Evolutionary conservation across 2,329 filamentous ascomycete genomes (phyloP), one percentile per base, ranked within the genome.

Genomic region (Ceratocystiopsis brevicomis): DNA sequence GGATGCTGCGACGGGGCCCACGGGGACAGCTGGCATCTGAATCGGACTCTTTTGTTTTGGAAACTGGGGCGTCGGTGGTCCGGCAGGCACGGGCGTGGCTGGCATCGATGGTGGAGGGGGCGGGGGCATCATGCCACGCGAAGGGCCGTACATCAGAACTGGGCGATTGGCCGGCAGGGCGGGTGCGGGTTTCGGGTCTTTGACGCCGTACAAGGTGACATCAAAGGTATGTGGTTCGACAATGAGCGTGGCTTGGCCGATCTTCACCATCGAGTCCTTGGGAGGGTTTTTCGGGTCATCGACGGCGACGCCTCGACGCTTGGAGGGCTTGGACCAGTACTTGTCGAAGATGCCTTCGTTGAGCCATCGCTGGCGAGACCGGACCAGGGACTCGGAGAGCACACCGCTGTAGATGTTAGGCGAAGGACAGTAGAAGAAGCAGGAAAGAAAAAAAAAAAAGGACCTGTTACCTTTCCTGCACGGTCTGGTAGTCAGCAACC

Each of bases 191-290:
- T 72, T 74, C 9, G 69, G 65, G 43, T 81, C 77, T 53, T 81
- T 81, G 46, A 85, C 75, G 17, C 72, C 70, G 54, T 70, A 86
- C 64, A 86, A 73, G 39, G 72, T 78, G 15, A 81, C 81, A 50
- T 86, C 80, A 51, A 90, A 74, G 38, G 81, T 72, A 55, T 90
- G 81, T 38, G 84, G 84, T 57, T 87, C 83, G 47, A 87, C 75
- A 18, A 75, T 79, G 48, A 92, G 75, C 33, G 76, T 76, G 48
- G 82, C 76, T 51, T 71, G 72, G 51, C 84, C 83, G 18, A 84
- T 69, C 57, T 77, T 81, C 49, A 69, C 65, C 76, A 85, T 83
- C 48, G 69, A 76, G 39, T 84, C 72, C 58, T 81, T 76, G 48
- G 76, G 61, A 2, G 77, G 78, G 52, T 82, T 81, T 51, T 76